These are phyloP conservation scores for Cystobasidiaceae sp. DNA, from an alignment of 1,284 basidiomycete species.

Conservation along the genomic window DNA sequence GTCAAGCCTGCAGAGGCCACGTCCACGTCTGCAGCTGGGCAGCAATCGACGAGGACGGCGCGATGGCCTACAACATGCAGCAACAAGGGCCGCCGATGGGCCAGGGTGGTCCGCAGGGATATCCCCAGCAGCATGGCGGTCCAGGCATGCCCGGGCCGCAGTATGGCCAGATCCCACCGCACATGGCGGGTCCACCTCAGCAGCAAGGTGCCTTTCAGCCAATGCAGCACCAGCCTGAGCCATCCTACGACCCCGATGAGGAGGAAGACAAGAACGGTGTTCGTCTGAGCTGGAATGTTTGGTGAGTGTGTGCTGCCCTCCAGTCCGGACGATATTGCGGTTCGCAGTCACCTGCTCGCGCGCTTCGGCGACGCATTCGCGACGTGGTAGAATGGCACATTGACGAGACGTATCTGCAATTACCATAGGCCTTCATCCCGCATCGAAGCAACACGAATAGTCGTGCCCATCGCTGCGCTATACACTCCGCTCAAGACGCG, in stretches of 20 bases:
- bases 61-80: constrained; percentile 9
- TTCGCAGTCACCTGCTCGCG: too few species aligned
- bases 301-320: constrained; percentile 11
- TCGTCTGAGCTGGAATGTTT: constrained; percentile 85
- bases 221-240: constrained; percentile 18
- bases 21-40: too few species aligned
- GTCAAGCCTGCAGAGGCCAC: too few species aligned
- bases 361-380: too few species aligned
- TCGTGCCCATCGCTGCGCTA: constrained; percentile 95
- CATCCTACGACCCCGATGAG: constrained; percentile 35
- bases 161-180: constrained; percentile 11
- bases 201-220: constrained; percentile 13
- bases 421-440: constrained; percentile 86
- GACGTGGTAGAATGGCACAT: too few species aligned
- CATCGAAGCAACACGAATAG: constrained; percentile 94
- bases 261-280: constrained; percentile 42
- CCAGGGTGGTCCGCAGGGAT: not conserved
- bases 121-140: constrained; percentile 4
- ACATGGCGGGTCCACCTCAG: constrained; percentile 10
- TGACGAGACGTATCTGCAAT: constrained; percentile 1
- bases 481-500: constrained; percentile 94
- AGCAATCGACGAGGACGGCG: not conserved
- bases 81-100: not conserved
- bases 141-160: constrained; percentile 19
- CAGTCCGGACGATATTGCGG: too few species aligned